Base-by-base conservation (phyloP, 805 yeast genomes). In the Candida sanyiensis region DNA sequence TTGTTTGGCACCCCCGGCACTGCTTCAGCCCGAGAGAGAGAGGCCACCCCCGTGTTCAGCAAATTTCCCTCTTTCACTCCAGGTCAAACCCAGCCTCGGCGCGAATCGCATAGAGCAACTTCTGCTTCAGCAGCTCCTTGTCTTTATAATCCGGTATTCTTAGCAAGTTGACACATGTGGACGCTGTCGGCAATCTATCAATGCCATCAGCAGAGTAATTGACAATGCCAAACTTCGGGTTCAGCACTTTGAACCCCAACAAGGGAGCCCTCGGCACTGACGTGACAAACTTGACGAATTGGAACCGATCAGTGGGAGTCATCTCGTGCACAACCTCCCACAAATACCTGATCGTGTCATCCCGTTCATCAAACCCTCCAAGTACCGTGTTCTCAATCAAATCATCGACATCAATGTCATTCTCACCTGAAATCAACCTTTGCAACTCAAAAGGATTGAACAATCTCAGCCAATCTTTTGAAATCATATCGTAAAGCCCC, bases 241-340 rank as follows among this genome's bases (percentile, higher is more conserved):
- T 64, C 33, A 87, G 66, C 4, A 80, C 75, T 11, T 72, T 68
- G 56, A 93, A 90, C 0, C 98, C 98, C 19, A 86, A 68, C 28
- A 93, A 65, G 1, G 98, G 98, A 0, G 95, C 96, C 43, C 89
- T 72, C 1, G 96, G 81, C 2, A 87, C 95, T 0, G 96, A 83
- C 0, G 97, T 93, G 20, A 86, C 96, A 64, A 90, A 93, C 56
- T 85, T 85, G 20, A 93, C 61, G 40, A 93, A 72, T 36, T 74
- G 72, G 16, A 76, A 67, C 45, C 77, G 68, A 40, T 87, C 85
- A n/a, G 69, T 71, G 3, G 72, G 64, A 2, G 68, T 56, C 70
- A 87, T 73, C 43, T 85, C 95, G 4, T 65, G 66, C 6, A 93
- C 66, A 6, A 87, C 77, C 42, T 79, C 77, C 89, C 96, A 88